Percentiles rank a stretch among this genome's conserved stretches.
Evolutionary conservation across 2,329 filamentous ascomycete genomes (phyloP).

Genomic region (Pseudogymnoascus sp.): DNA sequence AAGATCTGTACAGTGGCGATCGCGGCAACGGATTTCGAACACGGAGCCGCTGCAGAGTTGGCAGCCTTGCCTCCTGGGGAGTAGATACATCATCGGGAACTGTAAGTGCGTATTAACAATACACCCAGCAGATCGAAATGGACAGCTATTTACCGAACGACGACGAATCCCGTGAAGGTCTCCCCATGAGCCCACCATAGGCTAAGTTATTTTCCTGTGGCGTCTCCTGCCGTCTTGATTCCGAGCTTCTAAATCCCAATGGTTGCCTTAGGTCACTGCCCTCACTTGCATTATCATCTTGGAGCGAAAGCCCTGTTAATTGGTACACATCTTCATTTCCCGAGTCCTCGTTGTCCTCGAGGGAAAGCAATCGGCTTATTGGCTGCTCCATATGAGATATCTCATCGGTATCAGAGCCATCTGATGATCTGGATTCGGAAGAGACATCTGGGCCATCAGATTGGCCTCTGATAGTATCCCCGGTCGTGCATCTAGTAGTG

Average conservation of each 20-base stretch:
- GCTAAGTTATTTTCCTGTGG: conserved; percentile 21
- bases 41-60: conserved; percentile 11
- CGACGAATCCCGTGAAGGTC: conserved; percentile 13
- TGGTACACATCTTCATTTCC: not conserved
- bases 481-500: not conserved
- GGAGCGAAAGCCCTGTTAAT: not conserved
- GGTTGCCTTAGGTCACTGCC: not conserved
- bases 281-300: not conserved
- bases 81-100: conserved; percentile 25
- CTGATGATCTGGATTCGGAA: not conserved
- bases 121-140: not conserved
- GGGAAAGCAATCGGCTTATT: not conserved
- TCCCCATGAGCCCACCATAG: conserved; percentile 25
- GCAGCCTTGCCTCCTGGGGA: conserved; percentile 17
- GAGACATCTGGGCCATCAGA: not conserved
- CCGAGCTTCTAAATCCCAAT: not conserved
- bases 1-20: conserved; percentile 28
- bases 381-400: not conserved
- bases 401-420: not conserved
- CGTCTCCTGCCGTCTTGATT: not conserved
- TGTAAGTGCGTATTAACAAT: conserved; percentile 10
- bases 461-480: not conserved
- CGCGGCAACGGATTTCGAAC: conserved; percentile 21
- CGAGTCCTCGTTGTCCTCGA: not conserved
- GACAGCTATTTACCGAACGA: not conserved